phyloP scores from a whole-genome alignment of 2,329 filamentous ascomycete genomes.

The Colletotrichum sp. region DNA sequence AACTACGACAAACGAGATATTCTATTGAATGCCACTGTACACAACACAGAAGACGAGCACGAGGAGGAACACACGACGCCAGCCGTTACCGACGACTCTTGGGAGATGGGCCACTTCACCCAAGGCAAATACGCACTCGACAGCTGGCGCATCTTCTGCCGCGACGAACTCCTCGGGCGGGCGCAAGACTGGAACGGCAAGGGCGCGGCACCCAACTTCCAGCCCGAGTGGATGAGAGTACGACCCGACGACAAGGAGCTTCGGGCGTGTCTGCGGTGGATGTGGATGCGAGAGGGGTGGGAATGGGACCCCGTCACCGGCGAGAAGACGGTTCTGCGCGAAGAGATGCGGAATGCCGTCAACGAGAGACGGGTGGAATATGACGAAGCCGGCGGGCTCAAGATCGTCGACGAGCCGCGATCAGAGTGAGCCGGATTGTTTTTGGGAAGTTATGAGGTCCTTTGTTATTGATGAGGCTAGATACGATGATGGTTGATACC shows the following conservation, averaged over 20 bases:
- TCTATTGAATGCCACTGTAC: not conserved
- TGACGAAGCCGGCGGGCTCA: conserved; percentile 53
- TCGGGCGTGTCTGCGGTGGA: conserved; percentile 85
- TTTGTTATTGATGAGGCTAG: not conserved
- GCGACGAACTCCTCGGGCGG: conserved; percentile 74
- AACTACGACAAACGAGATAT: conserved; percentile 49
- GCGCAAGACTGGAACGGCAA: conserved; percentile 71
- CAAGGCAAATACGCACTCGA: conserved; percentile 85
- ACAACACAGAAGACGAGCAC: not conserved
- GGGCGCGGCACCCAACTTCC: conserved; percentile 59
- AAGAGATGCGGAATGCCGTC: conserved; percentile 61
- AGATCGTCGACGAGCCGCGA: conserved; percentile 34
- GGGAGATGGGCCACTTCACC: conserved; percentile 88
- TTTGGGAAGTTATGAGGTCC: not conserved
- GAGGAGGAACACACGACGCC: conserved; percentile 5
- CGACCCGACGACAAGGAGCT: conserved; percentile 86
- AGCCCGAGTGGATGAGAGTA: conserved; percentile 92
- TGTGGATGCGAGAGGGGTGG: conserved; percentile 89
- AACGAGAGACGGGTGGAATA: conserved; percentile 62
- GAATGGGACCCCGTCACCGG: conserved; percentile 80
- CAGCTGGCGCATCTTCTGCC: conserved; percentile 93
- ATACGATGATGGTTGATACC: conserved; percentile 12
- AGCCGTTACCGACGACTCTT: conserved; percentile 50
- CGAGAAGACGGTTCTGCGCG: conserved; percentile 57
- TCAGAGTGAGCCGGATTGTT: not conserved